Base-by-base conservation (phyloP, 2,329 filamentous ascomycete genomes). In the Polychaeton citri region DNA sequence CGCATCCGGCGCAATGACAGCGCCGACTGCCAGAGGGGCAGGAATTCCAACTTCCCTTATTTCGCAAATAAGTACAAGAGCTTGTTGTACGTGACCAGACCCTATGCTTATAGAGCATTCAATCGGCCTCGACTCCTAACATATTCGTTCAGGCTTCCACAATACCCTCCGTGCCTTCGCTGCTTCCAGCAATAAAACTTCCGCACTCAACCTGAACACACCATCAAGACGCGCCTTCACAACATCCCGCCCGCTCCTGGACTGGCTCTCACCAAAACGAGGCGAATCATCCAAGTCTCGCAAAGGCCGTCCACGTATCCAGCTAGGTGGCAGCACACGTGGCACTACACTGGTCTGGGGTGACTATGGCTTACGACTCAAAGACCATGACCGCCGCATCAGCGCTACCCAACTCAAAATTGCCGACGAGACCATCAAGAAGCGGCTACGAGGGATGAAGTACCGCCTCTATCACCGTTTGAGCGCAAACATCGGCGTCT, bases 291-390 rank as follows among this genome's bases (percentile, higher is more conserved):
- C 83, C 60, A 93, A 92, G 69, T 87, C 86, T 48, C 73, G 72
- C 45, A 95, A 95, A 65, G 90, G 88, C 26, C 76, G 86, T 2
- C 80, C 83, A 34, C 76, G 85, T 50, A 86, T 96, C 33, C 74
- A 83, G 17, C 98, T 87, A 0, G 90, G 90, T 43, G 90, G 90
- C 42, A 92, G 83, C 37, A 78, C 73, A 21, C 86, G 92, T 58
- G 90, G 90, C 48, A 98, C 90, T 21, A 96, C 88, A 0, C 81
- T 98, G 15, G 77, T 92, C 38, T 96, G 86, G 85, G 90, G 90
- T 37, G 87, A 96, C 59, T 98, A 87, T 57, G 90, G 90, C 6
- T 66, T 98, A 48, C 82, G 90, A 38, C 90, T 98, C 78, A 77
- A 71, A 44, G 90, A 98, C 62, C 83, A 94, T 59, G 82, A 95